Evolutionary conservation across 208 protist genomes (phyloP).

Genomic region (Porcisia hertigi): DNA sequence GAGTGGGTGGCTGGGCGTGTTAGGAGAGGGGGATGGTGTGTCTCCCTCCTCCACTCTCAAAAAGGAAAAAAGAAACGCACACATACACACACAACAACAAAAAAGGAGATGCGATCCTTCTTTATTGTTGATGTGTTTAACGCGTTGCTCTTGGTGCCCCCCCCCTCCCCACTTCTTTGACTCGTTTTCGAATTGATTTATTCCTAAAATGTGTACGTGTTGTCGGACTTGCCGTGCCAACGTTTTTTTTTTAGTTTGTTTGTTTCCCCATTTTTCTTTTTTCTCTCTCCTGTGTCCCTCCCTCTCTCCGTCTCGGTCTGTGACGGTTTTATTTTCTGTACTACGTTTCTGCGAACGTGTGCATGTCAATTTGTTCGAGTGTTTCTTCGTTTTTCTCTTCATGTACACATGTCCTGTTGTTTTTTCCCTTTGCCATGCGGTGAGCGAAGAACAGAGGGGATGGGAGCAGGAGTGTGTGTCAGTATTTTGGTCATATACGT

Average conservation of each 20-base stretch:
- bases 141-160: neutral
- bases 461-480: neutral
- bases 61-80: no score
- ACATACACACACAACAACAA: no score
- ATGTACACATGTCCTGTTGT: neutral
- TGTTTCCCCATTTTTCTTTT: neutral
- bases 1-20: no score
- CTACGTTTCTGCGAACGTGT: neutral
- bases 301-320: neutral
- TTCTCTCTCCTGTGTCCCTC: constrained; percentile 5
- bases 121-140: neutral
- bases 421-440: neutral
- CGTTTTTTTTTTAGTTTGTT: neutral
- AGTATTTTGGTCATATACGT: neutral
- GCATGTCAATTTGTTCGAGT: neutral
- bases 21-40: no score
- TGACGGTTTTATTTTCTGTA: neutral
- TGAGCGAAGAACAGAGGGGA: neutral
- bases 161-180: neutral
- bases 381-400: neutral
- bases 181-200: neutral
- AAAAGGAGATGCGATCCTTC: no score
- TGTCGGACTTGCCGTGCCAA: neutral
- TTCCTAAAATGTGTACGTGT: neutral
- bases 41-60: neutral